Percentiles rank a stretch among this genome's conserved stretches.
These are phyloP conservation scores for Penicillium ucsense DNA, from an alignment of 495 filamentous ascomycete species.

Conservation along the genomic window DNA sequence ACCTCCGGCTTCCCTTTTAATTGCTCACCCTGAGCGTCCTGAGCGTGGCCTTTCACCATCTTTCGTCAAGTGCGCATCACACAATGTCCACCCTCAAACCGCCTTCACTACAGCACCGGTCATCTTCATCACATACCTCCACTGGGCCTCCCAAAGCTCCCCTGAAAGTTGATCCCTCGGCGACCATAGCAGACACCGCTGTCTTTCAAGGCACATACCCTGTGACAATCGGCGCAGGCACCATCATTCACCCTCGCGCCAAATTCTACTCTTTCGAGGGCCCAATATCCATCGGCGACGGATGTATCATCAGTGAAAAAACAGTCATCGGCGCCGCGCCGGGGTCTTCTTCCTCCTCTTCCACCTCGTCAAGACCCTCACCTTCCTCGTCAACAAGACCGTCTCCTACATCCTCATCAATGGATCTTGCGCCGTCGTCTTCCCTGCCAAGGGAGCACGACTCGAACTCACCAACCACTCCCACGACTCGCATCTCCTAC, in stretches of 20 bases:
- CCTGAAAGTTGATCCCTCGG: slow-evolving; percentile 55
- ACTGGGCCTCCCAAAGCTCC: slow-evolving; percentile 39
- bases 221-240: slow-evolving; percentile 60
- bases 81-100: slow-evolving; percentile 22
- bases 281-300: slow-evolving; percentile 60
- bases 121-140: slow-evolving; percentile 15
- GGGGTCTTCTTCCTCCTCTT: slow-evolving; percentile 8
- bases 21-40: too few species aligned
- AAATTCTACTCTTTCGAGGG: slow-evolving; percentile 59
- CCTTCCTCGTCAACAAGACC: slow-evolving; percentile 3
- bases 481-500: slow-evolving; percentile 25
- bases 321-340: slow-evolving; percentile 45
- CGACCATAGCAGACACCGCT: slow-evolving; percentile 69
- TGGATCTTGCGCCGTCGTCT: neutral
- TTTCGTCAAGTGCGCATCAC: neutral
- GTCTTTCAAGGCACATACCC: slow-evolving; percentile 60
- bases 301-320: slow-evolving; percentile 71
- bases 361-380: neutral
- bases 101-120: slow-evolving; percentile 15
- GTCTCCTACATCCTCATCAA: slow-evolving; percentile 5
- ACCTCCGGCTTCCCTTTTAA: too few species aligned
- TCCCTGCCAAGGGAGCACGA: neutral
- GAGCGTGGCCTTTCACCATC: too few species aligned
- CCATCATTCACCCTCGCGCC: slow-evolving; percentile 74
- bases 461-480: neutral